Evolutionary conservation across 306 rosid species (phyloP), one percentile per base, ranked within the genome.

Genomic region (Lathyrus tuberosus): DNA sequence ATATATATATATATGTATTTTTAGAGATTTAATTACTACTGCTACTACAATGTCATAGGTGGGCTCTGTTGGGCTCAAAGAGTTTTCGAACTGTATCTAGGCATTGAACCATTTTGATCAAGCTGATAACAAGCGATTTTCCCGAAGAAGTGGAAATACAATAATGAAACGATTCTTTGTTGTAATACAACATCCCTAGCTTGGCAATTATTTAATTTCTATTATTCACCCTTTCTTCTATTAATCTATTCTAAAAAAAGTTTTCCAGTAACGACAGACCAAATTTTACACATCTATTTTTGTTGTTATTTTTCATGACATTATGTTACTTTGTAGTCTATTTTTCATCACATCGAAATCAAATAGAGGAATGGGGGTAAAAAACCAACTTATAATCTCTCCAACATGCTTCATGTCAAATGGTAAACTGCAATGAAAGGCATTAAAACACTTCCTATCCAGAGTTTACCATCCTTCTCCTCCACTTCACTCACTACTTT

Each of bases 391-490:
- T n/a, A n/a, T n/a, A n/a, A n/a, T n/a, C n/a, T n/a, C n/a, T n/a
- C n/a, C n/a, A n/a, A n/a, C 26, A 73, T 15, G 44, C 42, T 44
- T 82, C 75, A 83, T 64, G 75, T 52, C 79, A 88, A 78, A 60
- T 83, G 51, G 76, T 88, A 84, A 73, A 91, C 91, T 37, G 97
- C 97, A 59, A 91, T 44, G 70, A 80, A 88, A 26, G 95, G 82
- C 92, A 86, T 75, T 11, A 91, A 35, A 80, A 88, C 95, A 74
- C 92, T 91, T 31, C 97, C 97, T 48, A 91, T 80, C 97, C 97
- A 91, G 41, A 90, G 71, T 81, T 90, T 82, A 46, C 95, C 96
- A 74, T 90, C 95, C 76, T 74, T 84, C 75, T 90, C 95, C 65
- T 91, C 95, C 16, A 91, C 97, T 79, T 91, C 95, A 73, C 97